Percentiles rank a stretch among this genome's conserved stretches.
phyloP scores from a whole-genome alignment of 2,329 filamentous ascomycete species.

The Nemania sp. region DNA sequence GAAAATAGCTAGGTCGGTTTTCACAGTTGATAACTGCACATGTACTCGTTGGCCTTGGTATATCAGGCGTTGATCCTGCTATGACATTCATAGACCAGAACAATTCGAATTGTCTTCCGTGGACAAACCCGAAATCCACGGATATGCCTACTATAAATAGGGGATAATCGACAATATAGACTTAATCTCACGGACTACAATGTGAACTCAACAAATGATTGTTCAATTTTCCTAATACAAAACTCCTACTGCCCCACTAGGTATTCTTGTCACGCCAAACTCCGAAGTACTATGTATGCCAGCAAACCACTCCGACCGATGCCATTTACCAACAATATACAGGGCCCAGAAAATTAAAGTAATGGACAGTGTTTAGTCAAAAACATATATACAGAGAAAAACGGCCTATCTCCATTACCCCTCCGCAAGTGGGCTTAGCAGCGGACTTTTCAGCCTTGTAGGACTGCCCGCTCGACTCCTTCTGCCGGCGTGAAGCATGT shows the following conservation, averaged over 20 bases:
- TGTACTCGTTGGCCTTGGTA: not conserved
- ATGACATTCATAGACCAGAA: not conserved
- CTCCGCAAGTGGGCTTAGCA: conserved; percentile 64
- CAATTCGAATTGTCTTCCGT: not conserved
- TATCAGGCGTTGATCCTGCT: not conserved
- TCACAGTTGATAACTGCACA: not conserved
- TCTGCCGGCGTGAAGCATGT: conserved; percentile 67
- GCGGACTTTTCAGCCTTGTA: conserved; percentile 69
- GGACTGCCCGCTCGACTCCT: conserved; percentile 69
- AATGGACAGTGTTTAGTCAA: conserved; percentile 16
- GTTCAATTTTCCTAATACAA: conserved; percentile 13
- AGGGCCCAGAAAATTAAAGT: conserved; percentile 10
- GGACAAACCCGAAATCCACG: not conserved
- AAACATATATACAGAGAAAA: conserved; percentile 37
- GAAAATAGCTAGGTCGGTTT: not conserved
- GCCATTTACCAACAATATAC: conserved; percentile 23
- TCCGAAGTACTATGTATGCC: conserved; percentile 19
- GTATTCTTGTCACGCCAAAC: conserved; percentile 31
- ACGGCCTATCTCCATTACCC: conserved; percentile 43
- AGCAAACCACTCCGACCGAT: conserved; percentile 14
- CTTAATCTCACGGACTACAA: not conserved
- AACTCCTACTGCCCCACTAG: conserved; percentile 9
- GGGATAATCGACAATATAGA: conserved; percentile 1
- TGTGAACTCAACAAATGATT: conserved; percentile 1
- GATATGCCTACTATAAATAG: not conserved